phyloP scores from a whole-genome alignment of 78 protist genomes.

The Chrysochromulina parva region DNA sequence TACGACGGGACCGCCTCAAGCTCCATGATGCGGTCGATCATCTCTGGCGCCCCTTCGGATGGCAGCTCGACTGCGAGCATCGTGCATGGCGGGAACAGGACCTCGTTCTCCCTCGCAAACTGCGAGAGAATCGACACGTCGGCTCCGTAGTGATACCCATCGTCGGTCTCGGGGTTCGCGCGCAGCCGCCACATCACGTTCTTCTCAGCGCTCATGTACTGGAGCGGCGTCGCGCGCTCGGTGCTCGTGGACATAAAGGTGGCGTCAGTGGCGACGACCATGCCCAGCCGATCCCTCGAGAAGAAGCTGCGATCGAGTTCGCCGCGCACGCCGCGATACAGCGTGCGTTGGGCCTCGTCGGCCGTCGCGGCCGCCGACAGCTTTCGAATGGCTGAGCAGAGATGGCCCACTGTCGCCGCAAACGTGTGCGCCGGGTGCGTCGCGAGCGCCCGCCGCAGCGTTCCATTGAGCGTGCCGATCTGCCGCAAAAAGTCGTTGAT shows the following conservation, averaged over 20 bases:
- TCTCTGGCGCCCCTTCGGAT: no score
- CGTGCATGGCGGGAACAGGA: slow-evolving; percentile 33
- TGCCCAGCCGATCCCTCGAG: neutral
- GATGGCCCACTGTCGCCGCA: neutral
- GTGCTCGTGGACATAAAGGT: slow-evolving; percentile 13
- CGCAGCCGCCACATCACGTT: neutral
- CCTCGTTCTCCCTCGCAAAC: slow-evolving; percentile 13
- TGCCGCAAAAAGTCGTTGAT: slow-evolving; percentile 3
- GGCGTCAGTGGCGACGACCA: slow-evolving; percentile 2
- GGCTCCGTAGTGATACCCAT: neutral
- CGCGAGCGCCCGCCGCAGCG: neutral
- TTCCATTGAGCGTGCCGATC: neutral
- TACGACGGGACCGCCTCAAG: no score
- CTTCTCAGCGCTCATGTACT: neutral
- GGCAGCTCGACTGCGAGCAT: neutral
- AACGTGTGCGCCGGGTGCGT: neutral
- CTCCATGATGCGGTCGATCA: no score
- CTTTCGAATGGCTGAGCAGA: neutral
- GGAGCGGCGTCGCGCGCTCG: neutral
- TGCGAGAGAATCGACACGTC: slow-evolving; percentile 24
- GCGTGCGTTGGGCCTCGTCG: neutral
- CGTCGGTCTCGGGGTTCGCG: neutral
- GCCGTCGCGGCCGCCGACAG: slow-evolving; percentile 9
- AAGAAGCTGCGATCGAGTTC: neutral
- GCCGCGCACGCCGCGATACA: slow-evolving; percentile 18